Conservation (phyloP, 345 rosid genomes). For the Eucalyptus cloeziana region DNA sequence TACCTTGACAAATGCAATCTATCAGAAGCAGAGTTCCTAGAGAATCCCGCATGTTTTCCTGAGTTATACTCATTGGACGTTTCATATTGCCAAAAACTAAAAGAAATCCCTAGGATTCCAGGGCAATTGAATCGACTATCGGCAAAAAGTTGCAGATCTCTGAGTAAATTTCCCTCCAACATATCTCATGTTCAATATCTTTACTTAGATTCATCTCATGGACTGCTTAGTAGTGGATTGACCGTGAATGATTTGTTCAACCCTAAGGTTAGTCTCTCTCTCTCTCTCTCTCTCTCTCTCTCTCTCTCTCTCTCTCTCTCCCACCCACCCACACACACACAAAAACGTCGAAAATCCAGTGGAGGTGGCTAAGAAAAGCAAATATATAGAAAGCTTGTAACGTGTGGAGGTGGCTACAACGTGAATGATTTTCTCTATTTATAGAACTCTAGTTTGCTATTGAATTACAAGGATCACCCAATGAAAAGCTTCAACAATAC, state of each 20-base stretch:
- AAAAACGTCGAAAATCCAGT: fast-evolving
- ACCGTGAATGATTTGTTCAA: background rate
- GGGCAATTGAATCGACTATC: fast-evolving
- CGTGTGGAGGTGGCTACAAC: background rate
- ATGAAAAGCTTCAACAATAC: background rate
- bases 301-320: no score
- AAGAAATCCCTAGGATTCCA: background rate
- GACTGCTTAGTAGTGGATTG: background rate
- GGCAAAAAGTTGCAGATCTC: fast-evolving
- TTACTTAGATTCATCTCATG: fast-evolving
- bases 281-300: background rate
- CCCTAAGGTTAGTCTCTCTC: background rate
- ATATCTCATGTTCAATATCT: fast-evolving
- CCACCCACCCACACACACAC: no score
- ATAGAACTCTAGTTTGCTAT: background rate
- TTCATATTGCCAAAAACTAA: background rate
- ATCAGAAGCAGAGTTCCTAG: background rate
- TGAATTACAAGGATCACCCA: fast-evolving
- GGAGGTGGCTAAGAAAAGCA: no score
- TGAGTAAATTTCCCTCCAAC: background rate
- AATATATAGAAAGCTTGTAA: background rate
- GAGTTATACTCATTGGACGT: fast-evolving
- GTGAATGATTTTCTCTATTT: fast-evolving
- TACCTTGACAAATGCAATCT: background rate
- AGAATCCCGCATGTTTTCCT: background rate